Conservation (phyloP, 164 flowering plant genomes). For the Tetrastigma voinierianum region DNA sequence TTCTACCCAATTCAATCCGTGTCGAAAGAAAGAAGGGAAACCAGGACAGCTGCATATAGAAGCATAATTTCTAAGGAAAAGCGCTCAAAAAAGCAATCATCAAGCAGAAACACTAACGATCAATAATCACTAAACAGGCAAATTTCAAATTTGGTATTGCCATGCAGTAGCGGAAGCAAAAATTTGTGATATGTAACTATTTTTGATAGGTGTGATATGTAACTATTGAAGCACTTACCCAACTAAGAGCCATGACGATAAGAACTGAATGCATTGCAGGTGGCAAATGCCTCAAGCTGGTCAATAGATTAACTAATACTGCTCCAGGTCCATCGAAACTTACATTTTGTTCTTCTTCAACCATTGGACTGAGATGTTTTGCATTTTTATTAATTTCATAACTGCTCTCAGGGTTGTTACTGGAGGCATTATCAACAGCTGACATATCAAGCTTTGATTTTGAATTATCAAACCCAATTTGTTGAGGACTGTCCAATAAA, state of each 20-base stretch:
- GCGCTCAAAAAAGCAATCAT: slow-evolving; percentile 2
- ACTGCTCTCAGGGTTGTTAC: slow-evolving; percentile 16
- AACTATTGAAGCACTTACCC: slow-evolving; percentile 56
- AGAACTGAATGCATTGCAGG: slow-evolving; percentile 97
- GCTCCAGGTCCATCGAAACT: slow-evolving; percentile 86
- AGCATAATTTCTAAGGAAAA: slow-evolving; percentile 2
- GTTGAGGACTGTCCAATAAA: slow-evolving; percentile 54
- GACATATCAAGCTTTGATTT: slow-evolving; percentile 26
- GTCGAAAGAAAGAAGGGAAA: slow-evolving; percentile 96
- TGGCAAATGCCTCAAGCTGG: slow-evolving; percentile 90
- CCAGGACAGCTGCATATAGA: slow-evolving; percentile 80
- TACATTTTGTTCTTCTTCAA: slow-evolving; percentile 40
- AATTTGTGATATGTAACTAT: background rate
- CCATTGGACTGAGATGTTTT: slow-evolving; percentile 22
- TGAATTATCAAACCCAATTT: slow-evolving; percentile 35
- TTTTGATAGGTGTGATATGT: background rate
- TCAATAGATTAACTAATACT: slow-evolving; percentile 82
- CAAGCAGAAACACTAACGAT: background rate
- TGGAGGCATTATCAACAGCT: slow-evolving; percentile 20
- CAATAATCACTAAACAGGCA: background rate
- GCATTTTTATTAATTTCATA: slow-evolving; percentile 18
- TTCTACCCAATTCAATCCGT: slow-evolving; percentile 99
- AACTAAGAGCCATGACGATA: slow-evolving; percentile 88
- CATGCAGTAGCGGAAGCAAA: background rate
- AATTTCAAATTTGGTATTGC: background rate